Base-by-base conservation (phyloP, 1,139 yeast species). In the Pichia sp. region DNA sequence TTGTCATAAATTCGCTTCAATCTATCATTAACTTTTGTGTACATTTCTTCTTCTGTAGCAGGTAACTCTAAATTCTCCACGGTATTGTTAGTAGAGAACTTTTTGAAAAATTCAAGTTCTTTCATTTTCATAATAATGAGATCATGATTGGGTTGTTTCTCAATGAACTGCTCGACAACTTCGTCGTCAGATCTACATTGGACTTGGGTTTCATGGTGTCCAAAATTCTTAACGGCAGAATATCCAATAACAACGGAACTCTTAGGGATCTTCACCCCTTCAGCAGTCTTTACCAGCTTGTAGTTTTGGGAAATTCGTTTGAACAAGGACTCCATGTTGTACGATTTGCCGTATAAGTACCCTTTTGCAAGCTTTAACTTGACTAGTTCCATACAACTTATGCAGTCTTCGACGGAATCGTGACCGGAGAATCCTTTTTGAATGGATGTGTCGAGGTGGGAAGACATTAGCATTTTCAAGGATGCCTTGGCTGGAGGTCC, bases 401-500 rank as follows among this genome's bases (percentile, higher is more conserved):
- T 69, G 7, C 97, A 88, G 67, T 93, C 99, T 67, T 90, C 96
- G 1, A 85, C 77, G 0, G 97, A 86, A 49, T 93, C 88, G 69
- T 93, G 99, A 30, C 76, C 75, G 10, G 53, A 15, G 16, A 53
- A 42, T 19, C 48, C 45, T 29, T 54, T 51, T 68, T 93, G 98
- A 51, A 93, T 92, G 0, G 70, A 72, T 51, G 81, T 71, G 16
- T 74, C 71, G 46, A 92, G 72, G 65, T 76, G 80, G 58, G 75
- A 78, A 11, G 75, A 71, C 1, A 92, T 76, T 19, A 93, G 72
- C 76, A 85, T 84, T 65, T 79, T 82, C 59, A 93, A 75, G 0
- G 95, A 80, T 1, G 96, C 95, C 64, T 84, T 87, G 60, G 79
- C 78, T 0, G 95, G 95, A 0, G 85, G 85, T 0, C 97, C 97